Percentiles rank a stretch among this genome's conserved stretches.
Conservation (phyloP, 805 yeast genomes). For the Starmerella bombi region DNA sequence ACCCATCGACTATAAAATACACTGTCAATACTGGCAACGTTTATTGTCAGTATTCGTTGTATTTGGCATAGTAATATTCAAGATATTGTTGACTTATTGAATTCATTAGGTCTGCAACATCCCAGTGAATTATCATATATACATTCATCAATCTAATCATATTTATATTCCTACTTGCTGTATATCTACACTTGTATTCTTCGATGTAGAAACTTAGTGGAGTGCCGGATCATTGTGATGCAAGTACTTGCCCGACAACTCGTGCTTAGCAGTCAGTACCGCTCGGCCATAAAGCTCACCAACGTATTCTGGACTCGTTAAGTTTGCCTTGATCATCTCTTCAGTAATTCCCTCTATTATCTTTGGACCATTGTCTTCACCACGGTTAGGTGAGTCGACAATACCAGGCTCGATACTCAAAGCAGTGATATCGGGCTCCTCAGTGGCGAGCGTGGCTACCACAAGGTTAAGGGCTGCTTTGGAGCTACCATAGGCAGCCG, state of each 20-base stretch:
- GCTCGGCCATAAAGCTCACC: conserved; percentile 56
- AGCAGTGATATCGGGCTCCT: conserved; percentile 45
- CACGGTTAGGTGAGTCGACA: conserved; percentile 81
- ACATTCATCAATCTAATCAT: too few species aligned
- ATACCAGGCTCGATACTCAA: conserved; percentile 88
- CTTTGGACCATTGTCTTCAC: conserved; percentile 44
- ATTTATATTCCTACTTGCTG: too few species aligned
- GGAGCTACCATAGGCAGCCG: conserved; percentile 88
- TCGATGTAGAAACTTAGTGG: too few species aligned
- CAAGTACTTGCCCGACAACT: conserved; percentile 53
- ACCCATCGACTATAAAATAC: too few species aligned
- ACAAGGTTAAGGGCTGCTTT: conserved; percentile 85
- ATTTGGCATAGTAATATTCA: too few species aligned
- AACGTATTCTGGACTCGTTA: conserved; percentile 59
- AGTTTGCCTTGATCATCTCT: conserved; percentile 42
- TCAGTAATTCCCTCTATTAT: conserved; percentile 48
- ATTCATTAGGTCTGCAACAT: too few species aligned
- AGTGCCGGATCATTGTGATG: conserved; percentile 41
- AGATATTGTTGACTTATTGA: too few species aligned
- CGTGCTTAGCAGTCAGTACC: conserved; percentile 46
- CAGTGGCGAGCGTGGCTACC: conserved; percentile 51
- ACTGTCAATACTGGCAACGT: too few species aligned
- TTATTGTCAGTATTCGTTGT: too few species aligned
- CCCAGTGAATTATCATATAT: too few species aligned
- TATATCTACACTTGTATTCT: too few species aligned